A percentile compares a stretch with the other conserved stretches of the same genome.
These are phyloP conservation scores for Saturnispora halmiae DNA, from an alignment of 805 yeast species.

Conservation along the genomic window DNA sequence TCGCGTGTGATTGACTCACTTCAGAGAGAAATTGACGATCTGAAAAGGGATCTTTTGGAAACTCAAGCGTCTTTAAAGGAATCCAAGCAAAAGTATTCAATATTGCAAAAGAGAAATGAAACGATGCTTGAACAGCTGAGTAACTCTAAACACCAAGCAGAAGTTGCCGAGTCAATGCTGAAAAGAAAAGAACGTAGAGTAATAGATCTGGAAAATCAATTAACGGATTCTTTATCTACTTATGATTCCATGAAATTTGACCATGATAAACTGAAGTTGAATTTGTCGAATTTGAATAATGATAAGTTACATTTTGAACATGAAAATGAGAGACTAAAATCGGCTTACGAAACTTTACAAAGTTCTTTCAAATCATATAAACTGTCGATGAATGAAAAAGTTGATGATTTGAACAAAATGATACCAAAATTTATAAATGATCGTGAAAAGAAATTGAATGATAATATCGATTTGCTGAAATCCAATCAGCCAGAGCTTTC, in stretches of 20 bases:
- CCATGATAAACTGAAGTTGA: constrained; percentile 40
- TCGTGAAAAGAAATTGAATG: constrained; percentile 28
- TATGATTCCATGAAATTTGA: constrained; percentile 43
- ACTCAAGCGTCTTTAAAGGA: constrained; percentile 32
- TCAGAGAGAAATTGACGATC: constrained; percentile 25
- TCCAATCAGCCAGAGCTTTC: constrained; percentile 42
- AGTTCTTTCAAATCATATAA: constrained; percentile 44
- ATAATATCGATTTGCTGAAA: constrained; percentile 31
- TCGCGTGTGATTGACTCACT: constrained; percentile 28
- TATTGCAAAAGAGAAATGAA: constrained; percentile 39
- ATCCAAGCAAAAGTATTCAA: constrained; percentile 43
- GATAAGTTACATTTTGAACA: constrained; percentile 36
- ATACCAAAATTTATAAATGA: constrained; percentile 32
- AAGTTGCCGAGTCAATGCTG: constrained; percentile 58
- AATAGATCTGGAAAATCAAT: constrained; percentile 52
- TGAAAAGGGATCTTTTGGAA: constrained; percentile 19
- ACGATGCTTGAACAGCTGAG: constrained; percentile 55
- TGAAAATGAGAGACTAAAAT: constrained; percentile 48
- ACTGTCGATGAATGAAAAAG: constrained; percentile 36
- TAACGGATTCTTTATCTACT: constrained; percentile 37
- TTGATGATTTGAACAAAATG: constrained; percentile 30
- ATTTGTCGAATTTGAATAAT: constrained; percentile 40
- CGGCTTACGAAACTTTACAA: constrained; percentile 49
- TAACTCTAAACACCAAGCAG: constrained; percentile 68
- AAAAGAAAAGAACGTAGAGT: constrained; percentile 64